phyloP scores from a whole-genome alignment of 208 protist species.

The Acanthamoeba culbertsoni region DNA sequence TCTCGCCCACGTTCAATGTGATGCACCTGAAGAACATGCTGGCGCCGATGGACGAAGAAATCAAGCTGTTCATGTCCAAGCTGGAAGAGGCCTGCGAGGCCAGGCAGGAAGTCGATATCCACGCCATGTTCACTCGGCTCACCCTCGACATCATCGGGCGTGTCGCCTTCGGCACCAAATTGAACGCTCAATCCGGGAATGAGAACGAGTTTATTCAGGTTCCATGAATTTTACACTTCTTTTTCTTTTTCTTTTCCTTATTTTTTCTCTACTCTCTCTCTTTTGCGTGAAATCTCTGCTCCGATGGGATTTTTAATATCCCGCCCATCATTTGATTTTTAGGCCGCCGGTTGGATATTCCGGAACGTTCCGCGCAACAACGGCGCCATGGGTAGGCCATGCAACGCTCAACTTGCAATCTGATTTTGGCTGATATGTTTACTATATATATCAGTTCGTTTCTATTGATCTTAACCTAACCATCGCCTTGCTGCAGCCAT shows the following conservation, averaged over 20 bases:
- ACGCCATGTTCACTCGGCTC: not conserved
- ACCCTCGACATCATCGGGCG: constrained; percentile 19
- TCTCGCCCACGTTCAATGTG: constrained; percentile 49
- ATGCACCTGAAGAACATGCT: constrained; percentile 52
- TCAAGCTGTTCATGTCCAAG: not conserved
- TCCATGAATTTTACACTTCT: not conserved
- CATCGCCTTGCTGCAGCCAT: not conserved
- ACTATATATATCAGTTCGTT: not conserved
- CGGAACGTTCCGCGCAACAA: not conserved
- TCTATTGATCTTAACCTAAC: no score
- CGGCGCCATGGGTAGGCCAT: not conserved
- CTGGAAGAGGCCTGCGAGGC: not conserved
- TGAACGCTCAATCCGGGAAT: not conserved
- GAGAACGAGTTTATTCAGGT: not conserved
- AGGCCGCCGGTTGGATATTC: not conserved
- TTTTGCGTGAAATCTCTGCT: no score
- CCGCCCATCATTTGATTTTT: not conserved
- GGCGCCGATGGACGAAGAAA: not conserved
- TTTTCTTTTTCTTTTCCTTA: not conserved
- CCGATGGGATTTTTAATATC: not conserved
- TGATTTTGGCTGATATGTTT: not conserved
- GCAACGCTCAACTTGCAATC: not conserved
- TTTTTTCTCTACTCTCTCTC: no score
- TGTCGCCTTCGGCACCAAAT: constrained; percentile 15
- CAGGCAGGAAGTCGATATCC: constrained; percentile 16